Evolutionary conservation across 1,284 basidiomycete genomes (phyloP), one percentile per base, ranked within the genome.

Genomic region (Vanrija sp.): DNA sequence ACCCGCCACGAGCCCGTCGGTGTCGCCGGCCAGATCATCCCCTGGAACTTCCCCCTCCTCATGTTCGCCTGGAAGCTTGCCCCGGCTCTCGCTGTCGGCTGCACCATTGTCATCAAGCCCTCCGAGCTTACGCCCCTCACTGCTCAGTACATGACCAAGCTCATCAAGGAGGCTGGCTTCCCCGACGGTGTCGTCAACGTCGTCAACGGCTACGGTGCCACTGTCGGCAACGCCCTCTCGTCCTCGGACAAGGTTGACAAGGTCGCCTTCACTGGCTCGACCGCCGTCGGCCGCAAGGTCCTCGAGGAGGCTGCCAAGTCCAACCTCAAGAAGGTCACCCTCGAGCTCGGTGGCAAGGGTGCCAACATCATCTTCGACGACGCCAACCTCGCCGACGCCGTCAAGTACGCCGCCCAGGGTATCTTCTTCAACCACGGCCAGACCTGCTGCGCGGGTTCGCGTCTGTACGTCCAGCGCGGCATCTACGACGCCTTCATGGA

Each of bases 1-100:
- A 89, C 89, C 16, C 82, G 86, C 28, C 91, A 96, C 74, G 94
- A 98, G 77, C 93, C 95, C 16, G 87, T 96, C 65, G 95, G 94
- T 65, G 92, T 97, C 56, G 79, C 76, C 54, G 81, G 88, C 46
- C 88, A 91, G 78, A 92, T 62, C 73, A 90, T 91, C 65, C 87
- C 77, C 19, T 89, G 88, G 82, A 86, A 83, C 79, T 82, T 83
- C 78, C 78, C 74, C 68, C 72, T 89, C 43, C 78, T 85, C 60
- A 87, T 91, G 86, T 74, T 88, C 67, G 63, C 85, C 38, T 91
- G 88, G 89, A 91, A 92, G 79, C 73, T 93, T 62, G 88, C 83
- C 6, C 89, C 89, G 12, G 89, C 91, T 15, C 83, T 94, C 51
- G 91, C 91, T 4, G 85, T 85, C 1, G 92, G 92, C 57, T 91